Evolutionary conservation across 352 stramenopile species (phyloP).

Genomic region (Phytophthora sojae): DNA sequence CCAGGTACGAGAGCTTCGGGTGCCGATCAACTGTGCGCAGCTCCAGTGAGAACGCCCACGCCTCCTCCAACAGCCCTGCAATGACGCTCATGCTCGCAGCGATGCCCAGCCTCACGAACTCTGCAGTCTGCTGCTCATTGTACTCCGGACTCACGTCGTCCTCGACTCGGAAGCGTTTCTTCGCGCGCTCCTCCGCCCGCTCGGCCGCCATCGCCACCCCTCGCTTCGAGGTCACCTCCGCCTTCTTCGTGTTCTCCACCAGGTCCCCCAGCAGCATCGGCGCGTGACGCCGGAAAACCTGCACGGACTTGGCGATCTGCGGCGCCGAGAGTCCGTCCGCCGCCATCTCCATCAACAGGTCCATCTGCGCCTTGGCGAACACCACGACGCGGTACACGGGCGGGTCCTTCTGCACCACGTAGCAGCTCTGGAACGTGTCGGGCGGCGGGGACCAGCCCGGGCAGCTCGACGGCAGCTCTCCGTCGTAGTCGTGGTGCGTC

Average conservation of each 20-base stretch:
- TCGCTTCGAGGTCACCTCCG: conserved; percentile 5
- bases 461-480: conserved; percentile 5
- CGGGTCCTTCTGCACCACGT: conserved; percentile 19
- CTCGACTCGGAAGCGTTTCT: conserved; percentile 5
- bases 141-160: conserved; percentile 19
- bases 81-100: conserved; percentile 45
- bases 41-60: conserved; percentile 55
- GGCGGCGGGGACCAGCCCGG: conserved; percentile 17
- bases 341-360: conserved; percentile 33
- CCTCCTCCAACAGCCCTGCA: conserved; percentile 37
- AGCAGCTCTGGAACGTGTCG: conserved; percentile 31
- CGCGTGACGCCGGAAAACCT: conserved; percentile 14
- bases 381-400: conserved; percentile 37
- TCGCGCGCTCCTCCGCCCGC: neutral
- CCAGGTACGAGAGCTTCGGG: conserved; percentile 37
- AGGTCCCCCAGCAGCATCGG: conserved; percentile 19
- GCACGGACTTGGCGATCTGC: conserved; percentile 33
- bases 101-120: conserved; percentile 44
- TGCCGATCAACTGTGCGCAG: conserved; percentile 28
- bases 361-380: conserved; percentile 28
- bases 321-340: conserved; percentile 26
- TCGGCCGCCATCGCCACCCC: conserved; percentile 6
- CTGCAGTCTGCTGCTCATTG: conserved; percentile 28
- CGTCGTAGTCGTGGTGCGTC: conserved; percentile 31
- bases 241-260: conserved; percentile 11